Evolutionary conservation across 805 yeast genomes (phyloP), one percentile per base, ranked within the genome.

Genomic region (Candida nanaspora): DNA sequence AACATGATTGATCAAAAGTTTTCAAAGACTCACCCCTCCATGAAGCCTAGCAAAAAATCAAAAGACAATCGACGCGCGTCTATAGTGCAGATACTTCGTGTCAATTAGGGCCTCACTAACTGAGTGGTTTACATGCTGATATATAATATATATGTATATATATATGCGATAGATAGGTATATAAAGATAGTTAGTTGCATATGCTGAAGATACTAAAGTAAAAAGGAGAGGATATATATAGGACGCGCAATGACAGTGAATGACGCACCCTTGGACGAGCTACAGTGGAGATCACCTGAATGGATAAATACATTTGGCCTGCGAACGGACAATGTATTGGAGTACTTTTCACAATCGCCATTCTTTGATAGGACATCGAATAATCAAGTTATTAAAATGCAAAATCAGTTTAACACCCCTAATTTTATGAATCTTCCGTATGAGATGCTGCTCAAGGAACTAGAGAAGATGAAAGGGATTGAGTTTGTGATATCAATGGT

Each of bases 241-340:
- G 7, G 11, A 11, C 27, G 7, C 11, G 7, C 22, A 35, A 49
- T 46, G 51, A 28, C 49, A 3, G 34, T 44, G 20, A 38, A 34
- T 29, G 46, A 51, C 33, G 50, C 70, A 38, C 68, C 69, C 25
- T 67, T 89, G 22, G 97, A 89, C 56, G 97, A 91, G 53, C 72
- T 93, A 33, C 98, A 89, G 59, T 93, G 98, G 98, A 78, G 89
- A 49, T 82, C 93, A 3, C 98, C 98, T 1, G 98, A 93, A 61
- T 93, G 96, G 94, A 87, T 93, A 47, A 95, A 88, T 57, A 76
- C 81, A 40, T 80, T 80, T 57, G 97, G 96, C 0, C 73, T 93
- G 20, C 72, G 88, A 35, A 84, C 95, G 0, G 95, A 81, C 40
- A 93, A 89, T 56, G 96, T 93, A 1, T 71, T 93, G 18, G 98